Conservation (phyloP, 306 rosid species). For the Cicer chorassanicum region DNA sequence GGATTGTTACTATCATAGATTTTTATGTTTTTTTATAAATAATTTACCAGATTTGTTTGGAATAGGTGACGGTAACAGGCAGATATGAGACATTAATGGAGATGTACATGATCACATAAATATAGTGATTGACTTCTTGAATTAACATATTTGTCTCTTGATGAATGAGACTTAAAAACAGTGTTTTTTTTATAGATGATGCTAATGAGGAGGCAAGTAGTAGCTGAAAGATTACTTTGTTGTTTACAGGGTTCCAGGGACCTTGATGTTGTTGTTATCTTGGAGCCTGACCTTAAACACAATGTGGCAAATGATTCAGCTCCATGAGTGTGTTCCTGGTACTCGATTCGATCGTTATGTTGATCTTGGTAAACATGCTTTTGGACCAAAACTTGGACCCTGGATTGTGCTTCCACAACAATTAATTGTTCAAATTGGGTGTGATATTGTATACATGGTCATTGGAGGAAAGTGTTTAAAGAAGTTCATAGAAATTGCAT, state of each 20-base stretch:
- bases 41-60: no score
- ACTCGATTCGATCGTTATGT: slow-evolving; percentile 81
- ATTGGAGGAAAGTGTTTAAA: slow-evolving; percentile 88
- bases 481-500: slow-evolving; percentile 90
- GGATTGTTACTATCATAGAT: no score
- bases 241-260: slow-evolving; percentile 86
- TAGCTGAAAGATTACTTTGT: background rate
- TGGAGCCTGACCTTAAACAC: slow-evolving; percentile 91
- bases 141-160: no score
- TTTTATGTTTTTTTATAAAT: no score
- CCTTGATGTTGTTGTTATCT: slow-evolving; percentile 59
- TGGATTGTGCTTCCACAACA: slow-evolving; percentile 96
- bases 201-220: no score
- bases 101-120: no score
- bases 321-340: slow-evolving; percentile 92
- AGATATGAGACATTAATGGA: no score
- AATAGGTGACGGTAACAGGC: no score
- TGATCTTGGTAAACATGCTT: slow-evolving; percentile 88
- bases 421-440: slow-evolving; percentile 88
- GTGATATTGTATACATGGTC: slow-evolving; percentile 90
- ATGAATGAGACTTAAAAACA: no score
- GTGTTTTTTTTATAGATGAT: no score
- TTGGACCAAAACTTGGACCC: slow-evolving; percentile 82
- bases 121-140: no score
- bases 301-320: slow-evolving; percentile 96